A percentile compares a stretch with the other conserved stretches of the same genome.
Conservation (phyloP, 2,329 filamentous ascomycete species). For the Pyrenophora tritici-repentis region DNA sequence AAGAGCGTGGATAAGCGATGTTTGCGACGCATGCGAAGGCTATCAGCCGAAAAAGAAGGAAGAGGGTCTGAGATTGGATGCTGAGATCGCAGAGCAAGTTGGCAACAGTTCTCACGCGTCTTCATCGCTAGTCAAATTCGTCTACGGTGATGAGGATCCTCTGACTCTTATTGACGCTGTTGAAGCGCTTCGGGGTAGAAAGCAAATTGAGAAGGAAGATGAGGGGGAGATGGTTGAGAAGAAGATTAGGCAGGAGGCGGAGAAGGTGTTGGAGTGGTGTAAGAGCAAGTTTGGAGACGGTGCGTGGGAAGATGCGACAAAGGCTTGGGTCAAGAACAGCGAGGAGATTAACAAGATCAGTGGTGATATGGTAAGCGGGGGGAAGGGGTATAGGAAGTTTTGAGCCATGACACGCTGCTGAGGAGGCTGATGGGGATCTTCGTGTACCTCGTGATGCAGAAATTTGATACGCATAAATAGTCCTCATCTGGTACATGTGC, state of each 20-base stretch:
- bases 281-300: slow-evolving; percentile 52
- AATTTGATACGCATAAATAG: no score
- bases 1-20: slow-evolving; percentile 55
- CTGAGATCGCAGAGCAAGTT: slow-evolving; percentile 7
- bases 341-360: slow-evolving; percentile 49
- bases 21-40: slow-evolving; percentile 45
- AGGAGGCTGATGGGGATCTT: no score
- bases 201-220: slow-evolving; percentile 17
- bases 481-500: no score
- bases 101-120: slow-evolving; percentile 9
- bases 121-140: slow-evolving; percentile 17
- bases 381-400: slow-evolving; percentile 53
- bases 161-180: slow-evolving; percentile 45
- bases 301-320: slow-evolving; percentile 51
- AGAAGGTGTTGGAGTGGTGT: slow-evolving; percentile 52
- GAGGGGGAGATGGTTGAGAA: slow-evolving; percentile 36
- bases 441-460: no score
- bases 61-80: slow-evolving; percentile 20
- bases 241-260: slow-evolving; percentile 47
- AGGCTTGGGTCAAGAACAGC: slow-evolving; percentile 50
- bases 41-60: slow-evolving; percentile 30
- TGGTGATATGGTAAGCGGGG: slow-evolving; percentile 52
- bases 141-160: slow-evolving; percentile 26
- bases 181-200: slow-evolving; percentile 44
- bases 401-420: slow-evolving; percentile 26